phyloP scores from a whole-genome alignment of 257 asterid genomes.

The Solanum infundibuliforme region DNA sequence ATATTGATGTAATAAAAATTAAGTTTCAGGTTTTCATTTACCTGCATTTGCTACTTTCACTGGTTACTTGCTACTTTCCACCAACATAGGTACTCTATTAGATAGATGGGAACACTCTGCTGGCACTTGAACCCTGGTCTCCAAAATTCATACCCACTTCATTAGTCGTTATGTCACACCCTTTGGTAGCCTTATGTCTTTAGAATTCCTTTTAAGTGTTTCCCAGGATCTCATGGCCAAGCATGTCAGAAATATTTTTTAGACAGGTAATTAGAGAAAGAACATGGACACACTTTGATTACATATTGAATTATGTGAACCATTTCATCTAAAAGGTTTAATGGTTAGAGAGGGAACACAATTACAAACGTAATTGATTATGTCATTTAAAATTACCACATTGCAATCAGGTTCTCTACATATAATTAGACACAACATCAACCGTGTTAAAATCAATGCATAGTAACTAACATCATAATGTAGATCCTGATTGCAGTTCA shows the following conservation, averaged over 20 bases:
- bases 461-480: neutral
- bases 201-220: neutral
- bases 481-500: neutral
- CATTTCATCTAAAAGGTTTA: too few species aligned
- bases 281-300: neutral
- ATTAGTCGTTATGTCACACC: neutral
- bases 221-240: neutral
- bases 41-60: slow-evolving; percentile 61
- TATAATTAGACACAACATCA: neutral
- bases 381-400: too few species aligned
- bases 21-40: slow-evolving; percentile 8
- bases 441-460: neutral
- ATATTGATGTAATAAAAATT: neutral
- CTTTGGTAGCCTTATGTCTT: neutral
- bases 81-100: neutral
- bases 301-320: too few species aligned
- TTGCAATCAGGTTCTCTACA: neutral
- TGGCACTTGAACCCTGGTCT: neutral
- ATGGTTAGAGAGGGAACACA: too few species aligned
- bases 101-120: neutral
- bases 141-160: neutral
- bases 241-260: neutral
- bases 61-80: neutral
- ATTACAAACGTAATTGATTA: too few species aligned
- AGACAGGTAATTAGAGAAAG: neutral